These are phyloP conservation scores for Litchi chinensis DNA, from an alignment of 345 rosid genomes.

Conservation along the genomic window DNA sequence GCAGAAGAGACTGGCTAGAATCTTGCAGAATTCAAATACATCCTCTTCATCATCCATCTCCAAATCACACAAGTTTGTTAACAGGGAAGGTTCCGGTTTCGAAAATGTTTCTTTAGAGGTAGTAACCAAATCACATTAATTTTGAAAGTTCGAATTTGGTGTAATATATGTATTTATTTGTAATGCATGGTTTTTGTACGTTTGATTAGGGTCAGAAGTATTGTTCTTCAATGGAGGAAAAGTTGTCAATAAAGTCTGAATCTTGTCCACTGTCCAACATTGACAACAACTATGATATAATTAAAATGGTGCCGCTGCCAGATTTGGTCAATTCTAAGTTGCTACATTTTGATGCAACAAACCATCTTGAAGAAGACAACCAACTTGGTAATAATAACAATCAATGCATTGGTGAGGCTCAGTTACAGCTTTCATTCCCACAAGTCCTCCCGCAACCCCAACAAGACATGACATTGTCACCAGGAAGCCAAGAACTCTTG, in stretches of 20 bases:
- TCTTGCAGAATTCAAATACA: slow-evolving; percentile 50
- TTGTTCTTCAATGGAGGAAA: slow-evolving; percentile 44
- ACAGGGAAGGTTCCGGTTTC: slow-evolving; percentile 22
- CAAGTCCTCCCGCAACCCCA: slow-evolving; percentile 38
- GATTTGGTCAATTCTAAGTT: slow-evolving; percentile 43
- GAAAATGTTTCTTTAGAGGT: slow-evolving; percentile 34
- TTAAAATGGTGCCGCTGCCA: slow-evolving; percentile 32
- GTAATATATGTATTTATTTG: no score
- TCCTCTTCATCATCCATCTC: slow-evolving; percentile 40
- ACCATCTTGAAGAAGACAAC: not conserved
- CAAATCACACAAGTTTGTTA: slow-evolving; percentile 29
- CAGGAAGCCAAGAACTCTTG: slow-evolving; percentile 61
- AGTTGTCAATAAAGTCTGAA: slow-evolving; percentile 28
- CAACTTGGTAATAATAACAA: slow-evolving; percentile 14
- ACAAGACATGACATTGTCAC: slow-evolving; percentile 40
- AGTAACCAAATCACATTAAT: not conserved
- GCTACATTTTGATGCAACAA: slow-evolving; percentile 32
- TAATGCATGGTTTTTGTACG: not conserved
- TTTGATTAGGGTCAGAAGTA: slow-evolving; percentile 38
- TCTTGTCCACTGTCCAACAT: slow-evolving; percentile 36
- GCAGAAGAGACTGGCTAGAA: slow-evolving; percentile 79
- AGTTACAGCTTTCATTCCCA: slow-evolving; percentile 26
- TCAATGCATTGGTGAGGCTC: slow-evolving; percentile 22
- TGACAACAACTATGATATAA: slow-evolving; percentile 22
- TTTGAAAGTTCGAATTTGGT: not conserved